phyloP scores from a whole-genome alignment of 352 stramenopile species.

The Porosira glacialis region DNA sequence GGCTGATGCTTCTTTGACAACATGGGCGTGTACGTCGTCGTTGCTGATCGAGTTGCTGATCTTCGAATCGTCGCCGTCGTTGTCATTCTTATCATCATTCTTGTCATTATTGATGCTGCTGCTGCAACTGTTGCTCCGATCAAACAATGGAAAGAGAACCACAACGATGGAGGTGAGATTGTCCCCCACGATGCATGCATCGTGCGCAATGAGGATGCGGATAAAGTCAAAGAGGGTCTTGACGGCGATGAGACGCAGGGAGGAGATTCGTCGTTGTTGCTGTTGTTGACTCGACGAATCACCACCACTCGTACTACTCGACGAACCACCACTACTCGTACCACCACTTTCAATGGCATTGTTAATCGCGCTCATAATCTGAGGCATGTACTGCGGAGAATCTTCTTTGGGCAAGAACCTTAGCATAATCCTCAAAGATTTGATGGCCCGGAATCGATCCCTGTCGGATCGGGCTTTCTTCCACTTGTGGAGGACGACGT shows the following conservation, averaged over 20 bases:
- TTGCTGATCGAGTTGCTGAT: no score
- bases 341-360: no score
- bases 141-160: slow-evolving; percentile 72
- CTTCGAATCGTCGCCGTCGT: no score
- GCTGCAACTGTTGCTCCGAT: slow-evolving; percentile 15
- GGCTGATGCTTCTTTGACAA: slow-evolving; percentile 51
- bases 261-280: slow-evolving; percentile 2
- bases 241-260: slow-evolving; percentile 62
- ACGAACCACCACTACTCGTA: no score
- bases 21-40: no score
- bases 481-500: slow-evolving; percentile 71
- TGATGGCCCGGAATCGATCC: slow-evolving; percentile 64
- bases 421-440: slow-evolving; percentile 58
- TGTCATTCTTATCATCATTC: no score
- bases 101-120: slow-evolving; percentile 23
- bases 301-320: slow-evolving; percentile 10
- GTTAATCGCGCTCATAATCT: slow-evolving; percentile 77
- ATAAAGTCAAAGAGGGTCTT: slow-evolving; percentile 60
- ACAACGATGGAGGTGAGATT: slow-evolving; percentile 78
- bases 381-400: slow-evolving; percentile 70
- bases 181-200: slow-evolving; percentile 54
- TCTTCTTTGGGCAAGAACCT: slow-evolving; percentile 53
- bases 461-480: slow-evolving; percentile 30
- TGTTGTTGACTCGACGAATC: slow-evolving; percentile 9
- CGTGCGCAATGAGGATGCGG: slow-evolving; percentile 52